phyloP scores from a whole-genome alignment of 108 stramenopile genomes.

The Poteriospumella lacustris region DNA sequence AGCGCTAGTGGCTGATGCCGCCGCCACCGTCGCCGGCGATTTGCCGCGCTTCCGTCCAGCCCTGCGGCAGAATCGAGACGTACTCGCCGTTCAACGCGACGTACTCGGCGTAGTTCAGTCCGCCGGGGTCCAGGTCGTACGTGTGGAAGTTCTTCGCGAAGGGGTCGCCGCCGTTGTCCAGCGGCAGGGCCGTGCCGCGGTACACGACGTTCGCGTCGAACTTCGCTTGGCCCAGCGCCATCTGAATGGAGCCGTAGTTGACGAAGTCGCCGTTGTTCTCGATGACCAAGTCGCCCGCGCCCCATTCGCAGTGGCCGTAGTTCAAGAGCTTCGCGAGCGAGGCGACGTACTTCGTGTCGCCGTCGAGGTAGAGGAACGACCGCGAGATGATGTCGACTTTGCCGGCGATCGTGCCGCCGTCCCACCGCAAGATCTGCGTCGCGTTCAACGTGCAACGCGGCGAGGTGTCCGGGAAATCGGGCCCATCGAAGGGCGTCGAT shows the following conservation, averaged over 20 bases:
- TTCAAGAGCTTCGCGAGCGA: conserved; percentile 10
- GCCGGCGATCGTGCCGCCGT: conserved; percentile 6
- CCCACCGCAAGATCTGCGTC: neutral
- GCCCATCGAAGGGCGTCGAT: conserved; percentile 4
- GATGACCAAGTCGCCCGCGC: neutral
- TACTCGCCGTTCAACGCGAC: neutral
- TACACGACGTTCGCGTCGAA: neutral
- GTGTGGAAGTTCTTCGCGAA: conserved; percentile 18
- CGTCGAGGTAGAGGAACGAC: neutral
- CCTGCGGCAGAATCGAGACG: conserved; percentile 2
- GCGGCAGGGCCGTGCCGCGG: neutral
- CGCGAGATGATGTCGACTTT: conserved; percentile 3
- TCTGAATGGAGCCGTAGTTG: conserved; percentile 22
- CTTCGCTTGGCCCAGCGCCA: neutral
- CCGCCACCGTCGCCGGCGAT: neutral
- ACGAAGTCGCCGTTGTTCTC: conserved; percentile 1
- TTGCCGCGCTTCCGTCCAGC: conserved; percentile 11
- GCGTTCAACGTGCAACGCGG: conserved; percentile 21
- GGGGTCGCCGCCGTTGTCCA: conserved; percentile 15
- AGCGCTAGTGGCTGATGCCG: too few relatives aligned
- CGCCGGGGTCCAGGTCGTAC: neutral
- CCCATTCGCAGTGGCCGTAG: conserved; percentile 25
- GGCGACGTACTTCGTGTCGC: neutral
- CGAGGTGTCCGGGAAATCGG: conserved; percentile 2
- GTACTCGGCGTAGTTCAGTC: neutral